phyloP scores from a whole-genome alignment of 257 asterid genomes.

The Nicotiana benthamiana region DNA sequence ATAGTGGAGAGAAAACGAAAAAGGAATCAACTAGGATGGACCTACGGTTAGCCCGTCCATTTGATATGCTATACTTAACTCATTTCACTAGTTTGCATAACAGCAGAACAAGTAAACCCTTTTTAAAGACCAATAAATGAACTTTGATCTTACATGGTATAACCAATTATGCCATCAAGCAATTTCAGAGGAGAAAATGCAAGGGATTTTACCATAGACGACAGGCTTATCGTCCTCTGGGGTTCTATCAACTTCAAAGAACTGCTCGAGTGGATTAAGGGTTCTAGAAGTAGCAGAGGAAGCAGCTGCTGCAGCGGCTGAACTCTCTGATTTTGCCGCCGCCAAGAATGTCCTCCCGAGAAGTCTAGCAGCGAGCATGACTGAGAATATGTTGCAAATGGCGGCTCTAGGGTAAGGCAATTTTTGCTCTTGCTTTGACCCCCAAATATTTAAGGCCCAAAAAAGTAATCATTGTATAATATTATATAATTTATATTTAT shows the following conservation, averaged over 20 bases:
- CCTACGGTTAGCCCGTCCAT: neutral
- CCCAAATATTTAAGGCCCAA: no score
- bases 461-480: no score
- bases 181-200: neutral
- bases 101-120: neutral
- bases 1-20: neutral
- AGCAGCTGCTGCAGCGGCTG: conserved; percentile 45
- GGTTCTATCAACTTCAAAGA: conserved; percentile 61
- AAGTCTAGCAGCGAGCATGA: conserved; percentile 45
- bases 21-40: neutral
- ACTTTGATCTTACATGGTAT: neutral
- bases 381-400: neutral
- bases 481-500: no score
- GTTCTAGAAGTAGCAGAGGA: conserved; percentile 14
- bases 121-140: neutral
- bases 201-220: conserved; percentile 50
- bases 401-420: no score
- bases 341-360: conserved; percentile 68
- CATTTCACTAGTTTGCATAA: neutral
- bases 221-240: conserved; percentile 61
- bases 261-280: conserved; percentile 65
- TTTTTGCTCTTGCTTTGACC: no score
- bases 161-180: neutral
- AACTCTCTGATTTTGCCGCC: conserved; percentile 59
- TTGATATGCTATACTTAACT: neutral